Evolutionary conservation across 805 yeast genomes (phyloP), one percentile per base, ranked within the genome.

Genomic region (Yamadazyma takamatsuzukensis): DNA sequence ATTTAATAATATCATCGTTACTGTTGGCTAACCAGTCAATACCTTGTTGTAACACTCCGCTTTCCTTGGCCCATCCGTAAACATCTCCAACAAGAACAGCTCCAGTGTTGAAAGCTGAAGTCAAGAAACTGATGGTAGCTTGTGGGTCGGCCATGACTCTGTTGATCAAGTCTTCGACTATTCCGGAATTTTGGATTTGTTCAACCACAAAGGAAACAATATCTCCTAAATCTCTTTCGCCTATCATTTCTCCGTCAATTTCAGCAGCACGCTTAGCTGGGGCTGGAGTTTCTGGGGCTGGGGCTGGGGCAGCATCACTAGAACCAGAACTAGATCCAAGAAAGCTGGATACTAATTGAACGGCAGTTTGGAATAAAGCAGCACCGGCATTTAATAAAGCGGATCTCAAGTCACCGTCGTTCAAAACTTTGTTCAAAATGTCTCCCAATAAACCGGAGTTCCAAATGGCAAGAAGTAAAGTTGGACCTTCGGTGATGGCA

Each of bases 401-500:
- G 29, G 44, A 29, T 39, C 53, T 54, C 50, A 66, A 64, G 24
- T 49, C 51, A 18, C 49, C 4, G 48, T 60, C 62, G 45, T 62
- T 54, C 28, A 54, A 34, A 29, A 65, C 37, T 32, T 45, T 50
- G 35, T 40, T 42, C 50, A 63, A 59, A 30, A 64, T 39, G 18
- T 50, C 53, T 32, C 51, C 49, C 33, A 66, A 36, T 38, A 64
- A 57, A 37, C 70, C 70, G 21, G 71, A 64, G 45, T 62, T 49
- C 60, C 56, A 64, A 39, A 66, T 41, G 32, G 70, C 70, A 33
- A 51, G 47, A 38, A 65, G 44, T 48, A 66, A 63, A 25, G 64
- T 52, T 30, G 70, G 68, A 32, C 64, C 72, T 33, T 64, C 54
- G 25, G 56, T 57, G 39, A 64, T 30, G 27, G 64, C 61, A 27